Conservation (phyloP, 1,284 basidiomycete genomes). For the Ganoderma meredithae region DNA sequence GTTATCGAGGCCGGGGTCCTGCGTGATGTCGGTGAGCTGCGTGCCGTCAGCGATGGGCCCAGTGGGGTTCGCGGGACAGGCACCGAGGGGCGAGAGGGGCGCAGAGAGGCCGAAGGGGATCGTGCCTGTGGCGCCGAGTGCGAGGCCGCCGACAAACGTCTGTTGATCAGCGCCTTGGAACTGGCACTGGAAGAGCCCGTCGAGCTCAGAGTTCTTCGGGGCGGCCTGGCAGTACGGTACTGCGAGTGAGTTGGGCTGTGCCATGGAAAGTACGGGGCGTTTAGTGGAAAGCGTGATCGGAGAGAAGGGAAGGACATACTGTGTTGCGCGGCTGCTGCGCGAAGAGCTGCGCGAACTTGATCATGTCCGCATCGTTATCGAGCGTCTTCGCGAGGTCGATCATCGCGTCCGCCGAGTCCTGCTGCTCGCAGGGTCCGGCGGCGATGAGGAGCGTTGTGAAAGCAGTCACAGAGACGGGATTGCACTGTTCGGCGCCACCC, state of each 20-base stretch:
- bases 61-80: slow-evolving; percentile 48
- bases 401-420: slow-evolving; percentile 66
- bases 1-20: slow-evolving; percentile 48
- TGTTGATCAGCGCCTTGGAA: slow-evolving; percentile 44
- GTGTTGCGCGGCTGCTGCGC: slow-evolving; percentile 64
- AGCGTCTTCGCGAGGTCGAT: slow-evolving; percentile 66
- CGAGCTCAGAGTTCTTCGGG: slow-evolving; percentile 49
- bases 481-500: slow-evolving; percentile 61
- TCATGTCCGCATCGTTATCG: slow-evolving; percentile 62
- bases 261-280: background rate
- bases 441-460: slow-evolving; percentile 63
- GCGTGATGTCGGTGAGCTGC: slow-evolving; percentile 55
- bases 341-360: slow-evolving; percentile 64
- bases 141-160: slow-evolving; percentile 43
- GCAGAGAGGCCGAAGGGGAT: slow-evolving; percentile 46
- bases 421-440: slow-evolving; percentile 66
- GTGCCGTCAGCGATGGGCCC: slow-evolving; percentile 56
- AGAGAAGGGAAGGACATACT: slow-evolving; percentile 35
- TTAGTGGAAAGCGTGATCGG: background rate
- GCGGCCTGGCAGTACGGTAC: slow-evolving; percentile 51
- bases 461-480: slow-evolving; percentile 57
- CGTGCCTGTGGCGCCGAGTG: slow-evolving; percentile 43
- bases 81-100: slow-evolving; percentile 46
- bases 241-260: slow-evolving; percentile 44
- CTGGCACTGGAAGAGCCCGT: slow-evolving; percentile 53